A percentile compares a stretch with the other conserved stretches of the same genome.
Evolutionary conservation across 176 grass and related monocot species (phyloP).

Genomic region (Rhynchospora tenuis): DNA sequence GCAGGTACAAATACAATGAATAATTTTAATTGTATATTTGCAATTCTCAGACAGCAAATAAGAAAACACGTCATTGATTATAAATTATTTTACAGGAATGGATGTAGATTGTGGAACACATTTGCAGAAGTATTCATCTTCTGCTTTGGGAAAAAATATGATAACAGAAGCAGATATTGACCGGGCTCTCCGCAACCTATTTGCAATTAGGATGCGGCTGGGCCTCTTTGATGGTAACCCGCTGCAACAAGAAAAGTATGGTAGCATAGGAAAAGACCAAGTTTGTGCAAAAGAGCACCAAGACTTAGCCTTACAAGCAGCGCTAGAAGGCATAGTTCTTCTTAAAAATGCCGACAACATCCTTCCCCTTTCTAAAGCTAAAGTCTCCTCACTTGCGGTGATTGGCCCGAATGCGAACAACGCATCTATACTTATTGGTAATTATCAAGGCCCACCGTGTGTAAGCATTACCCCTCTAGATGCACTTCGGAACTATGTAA

Average conservation of each 20-base stretch:
- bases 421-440: conserved; percentile 27
- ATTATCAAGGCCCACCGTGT: conserved; percentile 66
- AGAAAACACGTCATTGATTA: background rate
- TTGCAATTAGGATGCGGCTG: conserved; percentile 50
- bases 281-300: conserved; percentile 51
- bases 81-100: conserved; percentile 46
- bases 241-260: conserved; percentile 19
- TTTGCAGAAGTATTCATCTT: conserved; percentile 29
- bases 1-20: conserved; percentile 38
- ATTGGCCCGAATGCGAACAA: conserved; percentile 69
- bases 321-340: conserved; percentile 66
- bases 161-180: conserved; percentile 50
- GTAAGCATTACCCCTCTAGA: conserved; percentile 35
- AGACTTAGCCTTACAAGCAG: conserved; percentile 55
- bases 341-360: conserved; percentile 41
- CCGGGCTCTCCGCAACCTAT: conserved; percentile 52
- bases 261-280: conserved; percentile 29
- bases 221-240: conserved; percentile 80
- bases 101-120: conserved; percentile 60
- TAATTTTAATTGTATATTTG: background rate
- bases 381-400: conserved; percentile 28
- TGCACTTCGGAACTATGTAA: conserved; percentile 20
- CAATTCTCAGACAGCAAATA: background rate
- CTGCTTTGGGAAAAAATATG: conserved; percentile 32
- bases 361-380: conserved; percentile 30